phyloP scores from a whole-genome alignment of 371 early-diverging fungal species.

The Apophysomyces elegans region DNA sequence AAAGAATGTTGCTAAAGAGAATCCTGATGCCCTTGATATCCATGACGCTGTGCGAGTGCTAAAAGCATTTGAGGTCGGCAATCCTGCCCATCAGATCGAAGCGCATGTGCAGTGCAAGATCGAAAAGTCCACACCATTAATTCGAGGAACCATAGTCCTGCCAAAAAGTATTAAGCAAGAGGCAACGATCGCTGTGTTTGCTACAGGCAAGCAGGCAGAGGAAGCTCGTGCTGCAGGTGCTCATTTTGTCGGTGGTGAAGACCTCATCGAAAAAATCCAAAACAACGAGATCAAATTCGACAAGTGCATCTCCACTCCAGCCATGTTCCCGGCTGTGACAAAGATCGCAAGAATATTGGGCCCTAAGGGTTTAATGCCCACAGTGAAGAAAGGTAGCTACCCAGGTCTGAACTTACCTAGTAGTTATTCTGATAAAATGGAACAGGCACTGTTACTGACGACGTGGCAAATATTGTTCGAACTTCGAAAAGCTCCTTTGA shows the following conservation, averaged over 20 bases:
- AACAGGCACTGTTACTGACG: conserved; percentile 78
- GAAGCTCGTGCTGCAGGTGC: conserved; percentile 85
- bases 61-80: conserved; percentile 74
- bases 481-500: conserved; percentile 73
- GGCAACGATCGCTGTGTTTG: conserved; percentile 74
- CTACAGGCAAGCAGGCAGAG: conserved; percentile 80
- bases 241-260: conserved; percentile 86
- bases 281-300: conserved; percentile 78
- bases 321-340: conserved; percentile 86
- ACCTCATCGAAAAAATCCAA: conserved; percentile 75
- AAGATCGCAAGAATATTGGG: conserved; percentile 93
- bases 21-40: conserved; percentile 50
- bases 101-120: conserved; percentile 73
- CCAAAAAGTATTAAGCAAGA: conserved; percentile 71
- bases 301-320: conserved; percentile 87
- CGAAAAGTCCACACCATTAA: conserved; percentile 76
- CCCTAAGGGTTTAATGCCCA: conserved; percentile 96
- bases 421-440: neutral
- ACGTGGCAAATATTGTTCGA: conserved; percentile 63
- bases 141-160: conserved; percentile 75
- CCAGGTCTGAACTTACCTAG: neutral
- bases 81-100: conserved; percentile 70
- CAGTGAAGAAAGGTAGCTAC: conserved; percentile 79
- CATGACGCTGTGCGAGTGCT: conserved; percentile 44
- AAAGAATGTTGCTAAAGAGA: conserved; percentile 24